Evolutionary conservation across 768 basidiomycete species (phyloP).

Genomic region (Lentinula sp.): DNA sequence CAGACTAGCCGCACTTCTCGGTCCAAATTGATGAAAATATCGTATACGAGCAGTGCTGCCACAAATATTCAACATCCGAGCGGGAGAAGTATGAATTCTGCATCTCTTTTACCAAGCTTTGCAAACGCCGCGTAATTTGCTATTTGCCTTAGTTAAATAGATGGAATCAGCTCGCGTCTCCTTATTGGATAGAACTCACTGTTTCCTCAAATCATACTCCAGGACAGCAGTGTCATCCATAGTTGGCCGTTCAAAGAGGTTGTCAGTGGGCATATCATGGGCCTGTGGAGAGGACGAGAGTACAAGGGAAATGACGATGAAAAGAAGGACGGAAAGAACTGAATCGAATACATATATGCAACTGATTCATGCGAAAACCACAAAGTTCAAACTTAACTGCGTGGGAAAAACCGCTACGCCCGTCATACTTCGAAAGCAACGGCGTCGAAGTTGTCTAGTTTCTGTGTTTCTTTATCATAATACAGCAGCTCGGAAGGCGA

Average conservation of each 20-base stretch:
- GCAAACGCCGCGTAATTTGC: neutral
- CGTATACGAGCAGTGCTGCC: neutral
- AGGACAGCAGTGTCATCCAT: neutral
- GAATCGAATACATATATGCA: neutral
- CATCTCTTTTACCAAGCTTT: neutral
- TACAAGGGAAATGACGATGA: neutral
- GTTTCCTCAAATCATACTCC: neutral
- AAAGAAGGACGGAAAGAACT: neutral
- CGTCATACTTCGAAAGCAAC: too few relatives aligned
- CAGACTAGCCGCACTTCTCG: neutral
- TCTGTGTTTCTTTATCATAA: too few relatives aligned
- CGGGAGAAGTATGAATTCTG: neutral
- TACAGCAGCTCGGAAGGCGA: too few relatives aligned
- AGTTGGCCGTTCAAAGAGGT: neutral
- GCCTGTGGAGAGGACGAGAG: neutral
- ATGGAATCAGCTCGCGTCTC: neutral
- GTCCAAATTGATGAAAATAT: neutral
- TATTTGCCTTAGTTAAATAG: neutral
- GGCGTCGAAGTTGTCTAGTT: too few relatives aligned
- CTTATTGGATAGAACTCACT: neutral
- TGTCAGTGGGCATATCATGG: neutral
- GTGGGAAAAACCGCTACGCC: neutral
- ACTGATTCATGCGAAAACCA: neutral
- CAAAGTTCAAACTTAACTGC: neutral
- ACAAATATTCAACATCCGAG: neutral